Base-by-base conservation (phyloP, 1,284 basidiomycete species). In the Sporisorium scitamineum region DNA sequence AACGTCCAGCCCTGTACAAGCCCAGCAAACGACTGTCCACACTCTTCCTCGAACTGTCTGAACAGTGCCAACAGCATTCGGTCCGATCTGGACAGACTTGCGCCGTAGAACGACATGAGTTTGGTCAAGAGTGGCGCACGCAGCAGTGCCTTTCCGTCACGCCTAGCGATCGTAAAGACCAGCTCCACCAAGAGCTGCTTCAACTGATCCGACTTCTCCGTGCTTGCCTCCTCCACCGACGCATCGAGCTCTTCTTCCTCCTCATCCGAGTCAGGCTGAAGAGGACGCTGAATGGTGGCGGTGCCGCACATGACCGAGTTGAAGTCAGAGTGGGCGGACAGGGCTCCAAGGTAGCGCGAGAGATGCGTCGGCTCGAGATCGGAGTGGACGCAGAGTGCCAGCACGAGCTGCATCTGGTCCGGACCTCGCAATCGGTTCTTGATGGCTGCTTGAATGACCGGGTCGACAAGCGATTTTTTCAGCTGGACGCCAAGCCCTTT, bases 121-220 rank as follows among this genome's bases (percentile, higher is more conserved):
- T 93, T 92, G 58, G 92, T 90, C 54, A 95, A 86, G 75, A 94
- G 92, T 10, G 90, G 91, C 1, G 91, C 88, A 81, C 95, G 94
- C 79, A 93, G 94, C 1, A 94, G 91, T 76, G 93, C 93, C 20
- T 88, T 86, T 0, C 93, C 92, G 79, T 94, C 90, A 14, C 91
- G 88, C 61, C 89, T 85, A 87, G 95, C 95, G 3, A 95, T 87
- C 1, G 86, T 85, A 59, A 90, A 88, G 2, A 94, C 85, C 0
- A 93, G 85, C 39, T 86, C 80, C 29, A 91, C 86, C 39, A 92
- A 22, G 1, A 63, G 47, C 13, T 66, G 51, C 55, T 63, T 70
- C 9, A 70, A 53, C 20, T 61, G 34, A 3, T 60, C 56, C 11
- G 66, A 53, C 10, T 50, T 50, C 16, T 31, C 29, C 41, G 32